Evolutionary conservation across 1,139 yeast genomes (phyloP), one percentile per base, ranked within the genome.

Genomic region (Yamadazyma jaroonii): DNA sequence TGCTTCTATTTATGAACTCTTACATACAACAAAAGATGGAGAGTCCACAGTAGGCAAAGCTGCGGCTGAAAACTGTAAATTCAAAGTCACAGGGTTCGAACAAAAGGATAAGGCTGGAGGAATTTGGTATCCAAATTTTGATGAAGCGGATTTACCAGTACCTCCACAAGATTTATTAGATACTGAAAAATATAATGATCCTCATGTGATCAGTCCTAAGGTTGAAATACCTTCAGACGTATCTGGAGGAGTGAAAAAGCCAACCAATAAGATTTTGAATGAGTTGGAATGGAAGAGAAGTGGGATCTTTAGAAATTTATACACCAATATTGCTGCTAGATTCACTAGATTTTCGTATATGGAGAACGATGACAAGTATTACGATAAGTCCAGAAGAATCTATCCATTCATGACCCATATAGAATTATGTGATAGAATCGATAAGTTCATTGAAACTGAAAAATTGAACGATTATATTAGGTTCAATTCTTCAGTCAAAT

Each of bases 311-410:
- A 63, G 65, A 24, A 59, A 64, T 35, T 54, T 74, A 17, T 74
- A 64, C 51, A 70, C 78, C 25, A 74, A 74, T 42, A 67, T 74
- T 27, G 75, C 79, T 2, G 45, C 64, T 17, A 45, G 68, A 31
- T 63, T 71, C 41, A 62, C 74, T 40, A 53, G 75, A 34, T 74
- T 67, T 43, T 67, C 77, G 6, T 64, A 67, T 28, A 49, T 61
- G 43, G 60, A 62, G 8, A 49, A 59, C 34, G 63, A 61, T 29
- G 49, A 47, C 4, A 50, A 61, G 42, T 64, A 53, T 38, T 38
- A 44, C 14, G 62, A 64, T 40, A 48, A 48, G 29, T 30, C 44
- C 9, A 47, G 61, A 41, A 34, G 30, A n/a, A 57, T 69, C 14
- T 60, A 61, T 41, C 75, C 76, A 6, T 65, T 76, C 41, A 52